A percentile compares a stretch with the other conserved stretches of the same genome.
phyloP scores from a whole-genome alignment of 106 monocot species.

The Dioscorea alata region DNA sequence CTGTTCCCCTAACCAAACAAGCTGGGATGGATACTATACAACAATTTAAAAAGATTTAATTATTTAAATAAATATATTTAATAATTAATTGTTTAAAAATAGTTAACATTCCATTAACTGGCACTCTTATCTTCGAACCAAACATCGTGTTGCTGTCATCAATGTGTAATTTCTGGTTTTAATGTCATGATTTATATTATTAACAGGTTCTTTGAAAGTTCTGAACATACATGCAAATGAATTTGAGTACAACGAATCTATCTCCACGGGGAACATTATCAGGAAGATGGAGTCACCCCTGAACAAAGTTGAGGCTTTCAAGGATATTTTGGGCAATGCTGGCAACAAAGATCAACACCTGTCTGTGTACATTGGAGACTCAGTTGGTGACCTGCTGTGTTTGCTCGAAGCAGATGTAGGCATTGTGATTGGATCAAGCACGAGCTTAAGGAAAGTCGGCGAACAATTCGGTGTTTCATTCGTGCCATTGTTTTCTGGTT shows the following conservation, averaged over 20 bases:
- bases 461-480: slow-evolving; percentile 74
- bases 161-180: background rate
- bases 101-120: too few relatives aligned
- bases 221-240: slow-evolving; percentile 82
- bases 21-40: too few relatives aligned
- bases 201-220: slow-evolving; percentile 43
- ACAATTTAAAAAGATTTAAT: too few relatives aligned
- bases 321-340: slow-evolving; percentile 25
- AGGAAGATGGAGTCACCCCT: slow-evolving; percentile 70
- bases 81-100: too few relatives aligned
- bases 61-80: too few relatives aligned
- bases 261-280: slow-evolving; percentile 76
- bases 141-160: too few relatives aligned
- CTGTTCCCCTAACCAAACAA: too few relatives aligned
- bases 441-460: slow-evolving; percentile 70
- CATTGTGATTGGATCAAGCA: slow-evolving; percentile 79
- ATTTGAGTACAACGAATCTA: slow-evolving; percentile 48
- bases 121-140: too few relatives aligned
- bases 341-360: slow-evolving; percentile 10
- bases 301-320: slow-evolving; percentile 64
- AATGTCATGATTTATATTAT: background rate
- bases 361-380: slow-evolving; percentile 86
- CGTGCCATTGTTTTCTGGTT: slow-evolving; percentile 55
- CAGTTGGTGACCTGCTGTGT: slow-evolving; percentile 83
- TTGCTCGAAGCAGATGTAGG: slow-evolving; percentile 90